These are phyloP conservation scores for Cicer arietinum DNA, from an alignment of 306 rosid genomes.

Conservation along the genomic window DNA sequence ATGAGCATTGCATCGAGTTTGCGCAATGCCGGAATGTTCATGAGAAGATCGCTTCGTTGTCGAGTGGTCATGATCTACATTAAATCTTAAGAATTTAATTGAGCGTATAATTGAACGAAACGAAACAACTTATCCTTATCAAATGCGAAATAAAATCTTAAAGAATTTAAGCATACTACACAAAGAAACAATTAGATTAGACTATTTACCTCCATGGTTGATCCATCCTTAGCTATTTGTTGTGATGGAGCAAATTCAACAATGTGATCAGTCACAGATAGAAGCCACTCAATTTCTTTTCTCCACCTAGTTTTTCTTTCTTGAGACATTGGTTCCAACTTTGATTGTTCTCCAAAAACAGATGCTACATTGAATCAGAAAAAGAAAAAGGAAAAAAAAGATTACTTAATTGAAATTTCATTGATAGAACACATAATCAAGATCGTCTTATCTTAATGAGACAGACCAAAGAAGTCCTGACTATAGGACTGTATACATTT, in stretches of 20 bases:
- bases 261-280: conserved; percentile 88
- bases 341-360: conserved; percentile 79
- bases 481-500: too few relatives aligned
- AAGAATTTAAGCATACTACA: too few relatives aligned
- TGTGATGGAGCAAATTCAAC: conserved; percentile 87
- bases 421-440: not conserved
- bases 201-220: conserved; percentile 63
- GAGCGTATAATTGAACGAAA: too few relatives aligned
- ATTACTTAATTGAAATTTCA: conserved; percentile 34
- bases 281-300: conserved; percentile 87
- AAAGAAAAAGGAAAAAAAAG: conserved; percentile 21
- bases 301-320: conserved; percentile 82
- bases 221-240: conserved; percentile 72
- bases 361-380: conserved; percentile 64
- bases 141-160: too few relatives aligned
- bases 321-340: conserved; percentile 71
- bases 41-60: conserved; percentile 81
- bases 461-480: too few relatives aligned
- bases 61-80: conserved; percentile 86
- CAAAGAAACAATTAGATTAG: too few relatives aligned
- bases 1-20: conserved; percentile 89
- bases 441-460: too few relatives aligned
- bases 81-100: too few relatives aligned
- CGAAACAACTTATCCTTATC: too few relatives aligned
- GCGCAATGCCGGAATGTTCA: conserved; percentile 82